Evolutionary conservation across 208 protist genomes (phyloP).

Genomic region (Histomonas meleagridis): DNA sequence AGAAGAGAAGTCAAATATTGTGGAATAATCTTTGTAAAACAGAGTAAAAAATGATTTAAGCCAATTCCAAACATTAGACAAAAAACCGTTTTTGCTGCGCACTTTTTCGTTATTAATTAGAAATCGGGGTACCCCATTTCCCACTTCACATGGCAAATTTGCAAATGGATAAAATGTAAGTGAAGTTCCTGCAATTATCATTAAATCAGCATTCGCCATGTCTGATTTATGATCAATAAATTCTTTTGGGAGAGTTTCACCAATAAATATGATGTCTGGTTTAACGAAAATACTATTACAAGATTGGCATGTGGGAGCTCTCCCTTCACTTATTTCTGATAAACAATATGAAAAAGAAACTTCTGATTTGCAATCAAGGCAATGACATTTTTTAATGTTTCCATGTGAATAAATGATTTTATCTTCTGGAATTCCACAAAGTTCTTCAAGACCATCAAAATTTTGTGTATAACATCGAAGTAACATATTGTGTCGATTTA

Average conservation of each 20-base stretch:
- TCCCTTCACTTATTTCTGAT: background rate
- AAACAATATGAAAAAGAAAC: background rate
- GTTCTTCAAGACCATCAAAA: background rate
- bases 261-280: background rate
- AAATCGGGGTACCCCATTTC: background rate
- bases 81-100: background rate
- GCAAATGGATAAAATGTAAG: background rate
- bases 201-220: background rate
- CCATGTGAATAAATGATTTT: background rate
- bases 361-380: background rate
- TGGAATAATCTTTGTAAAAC: no score
- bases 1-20: no score
- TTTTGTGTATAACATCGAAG: background rate
- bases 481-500: background rate
- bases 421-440: background rate
- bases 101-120: background rate
- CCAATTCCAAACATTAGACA: background rate
- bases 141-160: no score
- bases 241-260: background rate
- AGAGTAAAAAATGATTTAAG: no score
- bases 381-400: background rate
- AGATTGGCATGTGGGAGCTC: background rate
- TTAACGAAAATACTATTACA: background rate
- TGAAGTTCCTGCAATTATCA: background rate
- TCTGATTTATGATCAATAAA: background rate